These are phyloP conservation scores for Thermoascus crustaceus DNA, from an alignment of 2,329 filamentous ascomycete genomes.

Conservation along the genomic window DNA sequence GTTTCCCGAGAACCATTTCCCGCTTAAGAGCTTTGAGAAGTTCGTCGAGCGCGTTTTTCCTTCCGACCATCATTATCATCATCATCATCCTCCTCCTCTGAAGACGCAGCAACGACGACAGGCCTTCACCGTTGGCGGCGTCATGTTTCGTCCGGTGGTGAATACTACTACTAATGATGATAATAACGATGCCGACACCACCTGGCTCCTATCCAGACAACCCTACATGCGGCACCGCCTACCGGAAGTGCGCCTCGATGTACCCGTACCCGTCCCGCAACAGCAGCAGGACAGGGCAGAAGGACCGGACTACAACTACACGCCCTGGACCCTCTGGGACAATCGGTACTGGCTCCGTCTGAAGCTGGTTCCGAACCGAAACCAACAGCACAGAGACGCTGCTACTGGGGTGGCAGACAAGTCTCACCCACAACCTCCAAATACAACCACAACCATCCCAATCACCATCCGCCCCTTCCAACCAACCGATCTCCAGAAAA, in stretches of 20 bases:
- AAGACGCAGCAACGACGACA: constrained; percentile 20
- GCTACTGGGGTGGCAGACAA: too few relatives aligned
- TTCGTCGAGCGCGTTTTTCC: constrained; percentile 36
- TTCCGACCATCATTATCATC: neutral
- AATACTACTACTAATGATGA: constrained; percentile 4
- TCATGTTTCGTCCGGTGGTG: constrained; percentile 39
- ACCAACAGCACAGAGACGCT: neutral
- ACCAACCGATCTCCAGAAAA: constrained; percentile 19
- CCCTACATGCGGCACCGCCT: constrained; percentile 25
- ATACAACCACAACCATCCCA: too few relatives aligned
- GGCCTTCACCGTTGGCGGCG: constrained; percentile 44
- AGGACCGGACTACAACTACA: constrained; percentile 2
- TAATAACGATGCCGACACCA: neutral
- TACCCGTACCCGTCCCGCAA: constrained; percentile 9
- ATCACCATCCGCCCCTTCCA: constrained; percentile 37
- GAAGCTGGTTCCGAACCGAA: constrained; percentile 18
- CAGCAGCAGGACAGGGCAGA: neutral
- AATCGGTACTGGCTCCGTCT: constrained; percentile 49
- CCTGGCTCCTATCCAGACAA: constrained; percentile 31
- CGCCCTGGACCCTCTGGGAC: constrained; percentile 43
- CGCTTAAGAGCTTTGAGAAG: constrained; percentile 35
- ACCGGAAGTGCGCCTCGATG: constrained; percentile 13
- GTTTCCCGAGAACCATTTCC: constrained; percentile 30
- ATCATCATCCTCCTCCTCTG: neutral
- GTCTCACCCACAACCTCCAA: too few relatives aligned